A percentile compares a stretch with the other conserved stretches of the same genome.
Conservation (phyloP, 2,329 filamentous ascomycete species). For the Blumeria graminis region DNA sequence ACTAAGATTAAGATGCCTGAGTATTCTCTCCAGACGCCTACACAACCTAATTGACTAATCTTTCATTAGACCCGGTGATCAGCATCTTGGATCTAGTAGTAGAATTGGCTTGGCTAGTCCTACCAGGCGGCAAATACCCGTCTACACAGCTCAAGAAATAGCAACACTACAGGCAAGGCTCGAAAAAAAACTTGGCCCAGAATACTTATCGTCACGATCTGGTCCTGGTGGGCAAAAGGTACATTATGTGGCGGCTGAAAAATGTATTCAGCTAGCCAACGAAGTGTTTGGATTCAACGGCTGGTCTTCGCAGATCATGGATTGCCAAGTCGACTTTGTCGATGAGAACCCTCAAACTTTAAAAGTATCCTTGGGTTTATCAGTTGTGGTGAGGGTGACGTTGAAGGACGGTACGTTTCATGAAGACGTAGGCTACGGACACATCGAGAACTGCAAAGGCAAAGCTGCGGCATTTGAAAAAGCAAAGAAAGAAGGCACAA, state of each 20-base stretch:
- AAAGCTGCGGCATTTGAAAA: slow-evolving; percentile 96
- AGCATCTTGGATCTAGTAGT: slow-evolving; percentile 22
- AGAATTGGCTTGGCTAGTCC: slow-evolving; percentile 42
- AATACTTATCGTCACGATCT: slow-evolving; percentile 73
- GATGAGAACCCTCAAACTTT: slow-evolving; percentile 60
- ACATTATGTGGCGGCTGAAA: slow-evolving; percentile 87
- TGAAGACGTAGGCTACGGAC: slow-evolving; percentile 91
- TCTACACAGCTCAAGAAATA: slow-evolving; percentile 78
- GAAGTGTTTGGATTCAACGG: slow-evolving; percentile 94
- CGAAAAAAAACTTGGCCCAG: slow-evolving; percentile 82
- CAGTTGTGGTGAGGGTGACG: slow-evolving; percentile 75
- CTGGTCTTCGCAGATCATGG: slow-evolving; percentile 90
- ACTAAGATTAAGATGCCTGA: slow-evolving; percentile 20
- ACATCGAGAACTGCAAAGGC: slow-evolving; percentile 85
- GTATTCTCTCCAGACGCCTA: slow-evolving; percentile 15
- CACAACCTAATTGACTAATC: slow-evolving; percentile 3
- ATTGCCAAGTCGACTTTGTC: slow-evolving; percentile 85
- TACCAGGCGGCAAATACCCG: slow-evolving; percentile 37
- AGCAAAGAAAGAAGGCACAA: slow-evolving; percentile 93
- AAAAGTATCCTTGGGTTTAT: slow-evolving; percentile 65
- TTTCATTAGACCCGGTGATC: slow-evolving; percentile 38
- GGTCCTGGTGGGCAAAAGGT: slow-evolving; percentile 70
- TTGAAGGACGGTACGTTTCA: slow-evolving; percentile 87
- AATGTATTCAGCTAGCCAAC: slow-evolving; percentile 84
- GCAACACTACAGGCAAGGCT: slow-evolving; percentile 67